Percentiles rank a stretch among this genome's conserved stretches.
Evolutionary conservation across 805 yeast species (phyloP).

Genomic region (Wickerhamomyces xylosicus): DNA sequence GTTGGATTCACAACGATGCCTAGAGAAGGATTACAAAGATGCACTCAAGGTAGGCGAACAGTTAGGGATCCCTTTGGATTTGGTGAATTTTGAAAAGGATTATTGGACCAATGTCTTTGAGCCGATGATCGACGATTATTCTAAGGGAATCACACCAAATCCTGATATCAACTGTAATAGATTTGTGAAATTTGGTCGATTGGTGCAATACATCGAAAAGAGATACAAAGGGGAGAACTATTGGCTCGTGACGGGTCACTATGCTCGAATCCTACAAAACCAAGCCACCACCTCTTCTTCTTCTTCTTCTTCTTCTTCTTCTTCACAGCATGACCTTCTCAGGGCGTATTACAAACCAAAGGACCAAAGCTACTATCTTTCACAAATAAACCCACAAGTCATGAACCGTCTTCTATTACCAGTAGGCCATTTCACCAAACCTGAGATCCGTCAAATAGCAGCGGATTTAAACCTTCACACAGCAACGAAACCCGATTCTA

Average conservation of each 20-base stretch:
- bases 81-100: slow-evolving; percentile 80
- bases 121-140: slow-evolving; percentile 78
- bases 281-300: slow-evolving; percentile 16
- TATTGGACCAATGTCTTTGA: slow-evolving; percentile 90
- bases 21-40: slow-evolving; percentile 84
- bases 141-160: slow-evolving; percentile 76
- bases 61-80: slow-evolving; percentile 55
- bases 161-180: slow-evolving; percentile 89
- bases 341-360: slow-evolving; percentile 51
- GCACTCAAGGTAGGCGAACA: slow-evolving; percentile 56
- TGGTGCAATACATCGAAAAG: slow-evolving; percentile 43
- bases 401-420: slow-evolving; percentile 59
- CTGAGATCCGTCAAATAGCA: slow-evolving; percentile 66
- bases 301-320: too few species aligned
- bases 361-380: slow-evolving; percentile 87
- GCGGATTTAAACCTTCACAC: slow-evolving; percentile 39
- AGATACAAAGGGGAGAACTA: slow-evolving; percentile 33
- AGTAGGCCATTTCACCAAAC: slow-evolving; percentile 67
- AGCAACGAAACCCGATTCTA: slow-evolving; percentile 84
- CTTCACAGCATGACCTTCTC: slow-evolving; percentile 37
- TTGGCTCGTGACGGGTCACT: slow-evolving; percentile 92
- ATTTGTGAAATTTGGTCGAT: slow-evolving; percentile 76
- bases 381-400: slow-evolving; percentile 44
- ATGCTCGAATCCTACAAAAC: slow-evolving; percentile 41
- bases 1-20: slow-evolving; percentile 45